These are phyloP conservation scores for Abrus pulchellus DNA, from an alignment of 306 rosid species.

Conservation along the genomic window DNA sequence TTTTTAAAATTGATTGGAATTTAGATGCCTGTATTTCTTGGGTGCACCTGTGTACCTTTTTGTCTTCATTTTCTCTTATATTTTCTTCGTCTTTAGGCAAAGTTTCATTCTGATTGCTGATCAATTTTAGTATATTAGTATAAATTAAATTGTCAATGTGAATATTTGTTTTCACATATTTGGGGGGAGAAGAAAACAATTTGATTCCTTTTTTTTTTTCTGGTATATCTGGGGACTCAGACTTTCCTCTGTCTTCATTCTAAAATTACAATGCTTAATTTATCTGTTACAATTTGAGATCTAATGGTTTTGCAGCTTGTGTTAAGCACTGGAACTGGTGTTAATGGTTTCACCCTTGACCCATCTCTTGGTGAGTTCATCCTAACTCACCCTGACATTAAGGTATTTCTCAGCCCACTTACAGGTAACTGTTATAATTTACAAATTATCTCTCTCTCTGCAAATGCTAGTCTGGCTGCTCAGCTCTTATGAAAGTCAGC, in stretches of 20 bases:
- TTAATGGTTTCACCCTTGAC: slow-evolving; percentile 92
- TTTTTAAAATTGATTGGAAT: not conserved
- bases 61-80: not conserved
- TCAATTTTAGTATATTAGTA: not conserved
- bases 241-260: slow-evolving; percentile 30
- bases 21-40: slow-evolving; percentile 4
- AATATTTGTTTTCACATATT: slow-evolving; percentile 14
- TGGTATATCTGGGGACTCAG: slow-evolving; percentile 1
- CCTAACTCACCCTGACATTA: slow-evolving; percentile 90
- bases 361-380: slow-evolving; percentile 99
- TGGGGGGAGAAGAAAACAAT: not conserved
- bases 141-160: not conserved
- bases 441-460: not conserved
- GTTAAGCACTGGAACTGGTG: slow-evolving; percentile 83
- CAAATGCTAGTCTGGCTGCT: slow-evolving; percentile 1
- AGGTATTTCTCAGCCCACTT: slow-evolving; percentile 61
- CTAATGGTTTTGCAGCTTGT: slow-evolving; percentile 72
- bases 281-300: slow-evolving; percentile 35
- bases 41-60: not conserved
- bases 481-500: slow-evolving; percentile 1
- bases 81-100: not conserved
- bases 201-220: not conserved
- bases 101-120: not conserved
- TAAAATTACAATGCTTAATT: slow-evolving; percentile 22
- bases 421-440: not conserved